These are phyloP conservation scores for Cylindrodendrum hubeiense DNA, from an alignment of 2,329 filamentous ascomycete species.

Conservation along the genomic window DNA sequence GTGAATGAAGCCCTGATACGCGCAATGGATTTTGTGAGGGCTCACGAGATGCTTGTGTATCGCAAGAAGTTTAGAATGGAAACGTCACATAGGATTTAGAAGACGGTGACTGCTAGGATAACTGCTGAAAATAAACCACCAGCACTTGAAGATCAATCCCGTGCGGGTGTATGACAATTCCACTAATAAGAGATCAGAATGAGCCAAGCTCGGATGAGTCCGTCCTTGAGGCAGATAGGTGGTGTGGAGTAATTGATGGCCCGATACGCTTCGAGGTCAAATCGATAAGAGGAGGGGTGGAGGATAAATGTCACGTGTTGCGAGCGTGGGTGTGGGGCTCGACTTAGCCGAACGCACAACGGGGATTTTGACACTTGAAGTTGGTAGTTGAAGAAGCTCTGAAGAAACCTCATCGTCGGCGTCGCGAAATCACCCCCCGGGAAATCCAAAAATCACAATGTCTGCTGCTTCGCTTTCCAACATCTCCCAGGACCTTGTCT, in stretches of 20 bases:
- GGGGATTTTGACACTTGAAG: constrained; percentile 38
- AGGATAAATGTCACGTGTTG: constrained; percentile 14
- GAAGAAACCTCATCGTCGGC: constrained; percentile 50
- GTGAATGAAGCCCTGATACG: too few relatives aligned
- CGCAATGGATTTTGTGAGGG: too few relatives aligned
- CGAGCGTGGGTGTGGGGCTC: constrained; percentile 2
- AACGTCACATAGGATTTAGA: neutral
- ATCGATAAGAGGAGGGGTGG: neutral
- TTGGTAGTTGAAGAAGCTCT: constrained; percentile 36
- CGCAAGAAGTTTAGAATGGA: too few relatives aligned
- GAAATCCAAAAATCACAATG: constrained; percentile 62
- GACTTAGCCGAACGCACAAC: constrained; percentile 56
- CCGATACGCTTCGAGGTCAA: too few relatives aligned
- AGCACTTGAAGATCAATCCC: neutral
- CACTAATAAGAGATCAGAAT: neutral
- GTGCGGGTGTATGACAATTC: neutral
- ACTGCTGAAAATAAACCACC: neutral
- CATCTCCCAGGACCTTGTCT: constrained; percentile 91
- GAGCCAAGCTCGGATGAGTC: neutral
- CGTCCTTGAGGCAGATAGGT: neutral
- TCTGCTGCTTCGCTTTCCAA: constrained; percentile 71
- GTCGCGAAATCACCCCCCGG: constrained; percentile 40
- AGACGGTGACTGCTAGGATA: neutral
- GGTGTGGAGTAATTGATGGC: neutral
- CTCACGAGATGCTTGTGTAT: too few relatives aligned